These are phyloP conservation scores for Xylariaceae sp. DNA, from an alignment of 2,329 filamentous ascomycete species.

Conservation along the genomic window DNA sequence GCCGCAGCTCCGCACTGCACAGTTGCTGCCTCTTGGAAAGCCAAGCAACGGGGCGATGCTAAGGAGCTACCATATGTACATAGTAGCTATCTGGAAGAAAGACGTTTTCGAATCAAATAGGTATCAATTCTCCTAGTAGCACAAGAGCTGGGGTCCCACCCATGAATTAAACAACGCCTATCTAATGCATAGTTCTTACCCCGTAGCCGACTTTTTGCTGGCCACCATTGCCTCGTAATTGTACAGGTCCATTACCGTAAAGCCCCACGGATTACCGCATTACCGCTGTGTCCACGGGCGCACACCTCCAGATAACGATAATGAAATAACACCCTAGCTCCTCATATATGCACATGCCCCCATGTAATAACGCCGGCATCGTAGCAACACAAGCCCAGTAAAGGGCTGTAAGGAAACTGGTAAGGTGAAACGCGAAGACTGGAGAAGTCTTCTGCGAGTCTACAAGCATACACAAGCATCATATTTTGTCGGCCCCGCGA, in stretches of 20 bases:
- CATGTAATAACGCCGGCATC: conserved; percentile 1
- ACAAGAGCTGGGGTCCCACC: neutral
- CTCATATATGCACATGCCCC: conserved; percentile 12
- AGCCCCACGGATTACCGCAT: no score
- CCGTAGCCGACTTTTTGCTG: conserved; percentile 6
- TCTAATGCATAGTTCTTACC: conserved; percentile 36
- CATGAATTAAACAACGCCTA: conserved; percentile 33
- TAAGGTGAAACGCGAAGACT: neutral
- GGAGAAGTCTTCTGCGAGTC: neutral
- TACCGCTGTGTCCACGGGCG: no score
- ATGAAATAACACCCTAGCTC: conserved; percentile 17
- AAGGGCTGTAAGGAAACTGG: neutral
- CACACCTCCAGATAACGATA: neutral
- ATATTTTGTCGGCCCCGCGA: neutral
- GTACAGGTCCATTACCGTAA: conserved; percentile 21
- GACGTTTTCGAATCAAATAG: conserved; percentile 11
- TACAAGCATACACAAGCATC: neutral
- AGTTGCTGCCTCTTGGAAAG: no score
- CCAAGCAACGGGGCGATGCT: no score
- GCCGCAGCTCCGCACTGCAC: no score
- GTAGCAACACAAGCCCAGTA: neutral
- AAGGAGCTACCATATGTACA: no score
- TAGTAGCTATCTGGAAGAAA: no score
- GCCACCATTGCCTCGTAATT: conserved; percentile 10
- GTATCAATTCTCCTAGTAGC: conserved; percentile 14